Evolutionary conservation across 202 grass and related monocot species (phyloP), one percentile per base, ranked within the genome.

Genomic region (Zoysia matrella): DNA sequence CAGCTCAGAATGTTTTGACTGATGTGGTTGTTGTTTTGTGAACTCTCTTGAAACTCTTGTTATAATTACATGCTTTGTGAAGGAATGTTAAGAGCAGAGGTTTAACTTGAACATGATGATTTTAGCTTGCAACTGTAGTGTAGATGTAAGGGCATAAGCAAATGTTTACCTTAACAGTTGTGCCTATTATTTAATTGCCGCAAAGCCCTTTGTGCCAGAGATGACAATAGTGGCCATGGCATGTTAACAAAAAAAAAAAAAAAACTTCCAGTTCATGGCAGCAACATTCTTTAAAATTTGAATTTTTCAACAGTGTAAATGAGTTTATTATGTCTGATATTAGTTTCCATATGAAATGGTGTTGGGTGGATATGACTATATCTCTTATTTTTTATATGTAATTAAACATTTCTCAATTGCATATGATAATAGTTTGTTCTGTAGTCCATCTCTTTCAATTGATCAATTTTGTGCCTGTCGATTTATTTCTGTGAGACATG

Each of bases 361-460:
- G 48, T 60, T 69, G 52, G 13, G 47, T 81, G 69, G 13, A 47
- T 74, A 50, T 65, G 53, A 53, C 50, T 11, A 60, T 71, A 52
- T 65, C 22, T 67, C 55, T 71, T 69, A 22, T 45, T 79, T 42
- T 15, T 66, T 73, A 22, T 53, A 46, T 56, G 44, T 22, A 22
- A 22, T 22, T 71, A 68, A 80, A 40, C 52, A 58, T 61, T 87
- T 12, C 2, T 77, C 13, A 48, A 53, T 84, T 80, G 69, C 80
- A 86, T 86, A 76, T 72, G 74, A 85, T 85, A 63, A 83, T 74
- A 86, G 47, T 75, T 74, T 73, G 52, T 43, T 76, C 40, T 67
- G 58, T 10, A 39, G 18, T 74, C 47, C 0, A 52, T 73, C 42
- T 53, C 8, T 67, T 47, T 73, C 55, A 10, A 53, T 68, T 77